Evolutionary conservation across 2,329 filamentous ascomycete genomes (phyloP), one percentile per base, ranked within the genome.

Genomic region (Madurella fahalii): DNA sequence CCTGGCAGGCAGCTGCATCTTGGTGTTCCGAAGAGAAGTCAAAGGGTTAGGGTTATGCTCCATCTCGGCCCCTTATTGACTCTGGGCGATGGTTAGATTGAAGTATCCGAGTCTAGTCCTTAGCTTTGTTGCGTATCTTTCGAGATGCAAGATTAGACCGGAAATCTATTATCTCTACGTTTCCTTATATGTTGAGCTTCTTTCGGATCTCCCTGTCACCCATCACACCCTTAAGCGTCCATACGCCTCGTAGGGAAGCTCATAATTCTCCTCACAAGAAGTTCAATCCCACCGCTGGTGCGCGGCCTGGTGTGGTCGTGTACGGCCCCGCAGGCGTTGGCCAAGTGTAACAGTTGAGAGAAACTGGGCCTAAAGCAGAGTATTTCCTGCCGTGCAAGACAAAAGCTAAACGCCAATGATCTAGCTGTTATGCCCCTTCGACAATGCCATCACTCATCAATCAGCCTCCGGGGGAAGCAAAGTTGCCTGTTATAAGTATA

Each of bases 401-500:
- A 11, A 46, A 46, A 45, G 34, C 40, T 18, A 34, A 50, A 50
- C n/a, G 49, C 49, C 20, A 20, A 18, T 39, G 5, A 32, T 40
- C 30, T 39, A 42, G 48, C 43, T 2, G 32, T 25, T 20, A 40
- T 43, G 11, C 41, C 5, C 4, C 5, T 12, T 4, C 15, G 9
- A 42, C 31, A 34, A 12, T 12, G 7, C 7, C 31, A 34, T 30
- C 15, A 13, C 20, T 47, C 37, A 9, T 50, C 42, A 34, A 37
- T n/a, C 25, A 15, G n/a, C 3, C 13, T 16, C n/a, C 8, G 15
- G 13, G 9, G 5, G 37, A 32, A 32, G 30, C 17, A 39, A 7
- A 47, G 13, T 40, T 13, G 15, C 9, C 12, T 40, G 37, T 47
- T 61, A 61, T n/a, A 58, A 56, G 52, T 57, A 61, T 43, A 61